Evolutionary conservation across 176 grass and related monocot species (phyloP).

Genomic region (Cocos nucifera): DNA sequence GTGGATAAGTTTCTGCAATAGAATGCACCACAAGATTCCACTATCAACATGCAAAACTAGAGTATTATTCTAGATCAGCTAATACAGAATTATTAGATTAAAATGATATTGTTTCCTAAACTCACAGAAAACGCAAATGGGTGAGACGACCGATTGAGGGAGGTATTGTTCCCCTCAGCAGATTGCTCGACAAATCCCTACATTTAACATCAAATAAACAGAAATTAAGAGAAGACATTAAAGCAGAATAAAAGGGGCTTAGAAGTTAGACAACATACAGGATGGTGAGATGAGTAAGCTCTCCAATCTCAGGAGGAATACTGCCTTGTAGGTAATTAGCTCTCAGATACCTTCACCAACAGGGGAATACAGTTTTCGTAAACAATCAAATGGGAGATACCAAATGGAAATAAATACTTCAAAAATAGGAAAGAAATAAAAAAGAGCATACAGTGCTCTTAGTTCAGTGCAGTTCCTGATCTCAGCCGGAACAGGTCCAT

Average conservation of each 20-base stretch:
- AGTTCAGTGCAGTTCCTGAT: constrained; percentile 85
- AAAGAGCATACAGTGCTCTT: constrained; percentile 44
- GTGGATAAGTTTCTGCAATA: constrained; percentile 64
- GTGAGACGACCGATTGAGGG: constrained; percentile 55
- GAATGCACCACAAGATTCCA: not conserved
- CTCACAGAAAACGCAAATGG: constrained; percentile 73
- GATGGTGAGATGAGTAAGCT: constrained; percentile 69
- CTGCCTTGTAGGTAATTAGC: constrained; percentile 97
- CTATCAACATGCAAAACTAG: no score
- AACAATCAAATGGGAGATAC: not conserved
- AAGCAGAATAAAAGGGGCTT: not conserved
- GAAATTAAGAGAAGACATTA: not conserved
- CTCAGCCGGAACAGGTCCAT: constrained; percentile 68
- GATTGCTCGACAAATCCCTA: constrained; percentile 88
- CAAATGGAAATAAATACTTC: not conserved
- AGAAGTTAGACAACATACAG: constrained; percentile 34
- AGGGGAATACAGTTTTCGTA: not conserved
- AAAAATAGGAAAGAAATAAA: constrained; percentile 10
- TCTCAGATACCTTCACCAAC: constrained; percentile 55
- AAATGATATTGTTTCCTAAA: not conserved
- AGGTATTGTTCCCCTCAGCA: constrained; percentile 69
- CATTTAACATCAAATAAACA: constrained; percentile 4
- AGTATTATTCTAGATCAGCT: no score
- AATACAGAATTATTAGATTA: not conserved
- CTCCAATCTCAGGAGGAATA: constrained; percentile 73